Evolutionary conservation across 2,329 filamentous ascomycete species (phyloP).

Genomic region (Fusarium nurragi): DNA sequence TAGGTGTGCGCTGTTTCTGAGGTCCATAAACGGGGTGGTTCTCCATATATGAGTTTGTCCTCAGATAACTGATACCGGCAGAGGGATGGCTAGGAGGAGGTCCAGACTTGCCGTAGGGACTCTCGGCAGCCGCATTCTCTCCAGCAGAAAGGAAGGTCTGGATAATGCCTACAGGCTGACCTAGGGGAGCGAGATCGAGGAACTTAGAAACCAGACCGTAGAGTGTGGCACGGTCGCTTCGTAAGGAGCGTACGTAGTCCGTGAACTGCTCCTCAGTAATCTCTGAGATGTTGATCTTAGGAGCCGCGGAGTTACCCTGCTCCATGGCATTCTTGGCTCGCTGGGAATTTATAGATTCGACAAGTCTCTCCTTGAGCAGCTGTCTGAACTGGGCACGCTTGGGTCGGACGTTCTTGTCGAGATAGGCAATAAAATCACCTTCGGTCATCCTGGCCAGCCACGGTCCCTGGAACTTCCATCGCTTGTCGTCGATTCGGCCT

Average conservation of each 20-base stretch:
- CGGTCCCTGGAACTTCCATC: conserved; percentile 74
- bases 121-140: conserved; percentile 44
- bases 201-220: conserved; percentile 67
- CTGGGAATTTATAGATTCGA: conserved; percentile 55
- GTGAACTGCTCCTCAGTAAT: conserved; percentile 63
- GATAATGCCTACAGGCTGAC: conserved; percentile 45
- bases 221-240: conserved; percentile 60
- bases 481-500: conserved; percentile 54
- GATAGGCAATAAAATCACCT: conserved; percentile 66
- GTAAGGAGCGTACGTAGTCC: conserved; percentile 62
- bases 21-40: conserved; percentile 71
- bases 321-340: conserved; percentile 53
- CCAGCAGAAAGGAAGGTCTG: conserved; percentile 40
- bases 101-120: conserved; percentile 61
- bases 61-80: conserved; percentile 69
- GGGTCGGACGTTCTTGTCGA: conserved; percentile 63
- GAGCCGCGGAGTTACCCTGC: conserved; percentile 46
- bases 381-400: conserved; percentile 64
- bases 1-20: conserved; percentile 59
- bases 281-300: conserved; percentile 45
- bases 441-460: conserved; percentile 72
- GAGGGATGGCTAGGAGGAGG: conserved; percentile 71
- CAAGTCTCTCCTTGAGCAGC: conserved; percentile 61
- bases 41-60: conserved; percentile 63
- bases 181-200: conserved; percentile 68